Base-by-base conservation (phyloP, 495 filamentous ascomycete species). In the Jackrogersella multiformis region DNA sequence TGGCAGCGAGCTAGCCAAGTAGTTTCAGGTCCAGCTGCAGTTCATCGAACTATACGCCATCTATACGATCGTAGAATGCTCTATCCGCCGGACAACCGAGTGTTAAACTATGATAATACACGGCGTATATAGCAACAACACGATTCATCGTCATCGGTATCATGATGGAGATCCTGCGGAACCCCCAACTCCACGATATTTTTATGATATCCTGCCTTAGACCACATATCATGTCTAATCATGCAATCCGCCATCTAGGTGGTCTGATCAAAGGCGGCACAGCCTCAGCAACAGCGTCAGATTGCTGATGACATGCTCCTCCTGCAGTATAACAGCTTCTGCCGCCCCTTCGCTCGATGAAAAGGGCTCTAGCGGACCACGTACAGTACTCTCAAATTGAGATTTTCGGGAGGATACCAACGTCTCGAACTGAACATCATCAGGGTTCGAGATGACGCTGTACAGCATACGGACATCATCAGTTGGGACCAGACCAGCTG, bases 381-480 rank as follows among this genome's bases (percentile, higher is more conserved):
- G 71, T 42, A 73, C 67, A 8, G 67, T 63, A 26, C 35, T 70
- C 52, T 73, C 63, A 34, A 73, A 68, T 12, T 64, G 59, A 21
- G 63, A 57, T 15, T 54, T 44, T 10, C 66, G 67, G 13, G 71
- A 64, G 5, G 64, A 64, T 18, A 73, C 59, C 24, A 73, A 52
- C 44, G 58, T 63, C 28, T 57, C 63, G 24, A 73, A 63, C 15
- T 61, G 60, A 41, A 73, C 48, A 12, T 28, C 57, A 7, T 70
- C 68, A 1, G 67, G 71, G 26, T 73, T 70, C 13, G 71, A 64
- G 49, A 80, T 66, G 5, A 81, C 73, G 51, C 58, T 72, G 64
- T 81, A 81, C 63, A 80, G 76, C 78, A 81, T 81, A 64, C 77
- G 77, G 54, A 81, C 69, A 26, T 81, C 79, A 35, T 81, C 79